A percentile compares a stretch with the other conserved stretches of the same genome.
Evolutionary conservation across 1,284 basidiomycete species (phyloP).

Genomic region (Ceratobasidium sp.): DNA sequence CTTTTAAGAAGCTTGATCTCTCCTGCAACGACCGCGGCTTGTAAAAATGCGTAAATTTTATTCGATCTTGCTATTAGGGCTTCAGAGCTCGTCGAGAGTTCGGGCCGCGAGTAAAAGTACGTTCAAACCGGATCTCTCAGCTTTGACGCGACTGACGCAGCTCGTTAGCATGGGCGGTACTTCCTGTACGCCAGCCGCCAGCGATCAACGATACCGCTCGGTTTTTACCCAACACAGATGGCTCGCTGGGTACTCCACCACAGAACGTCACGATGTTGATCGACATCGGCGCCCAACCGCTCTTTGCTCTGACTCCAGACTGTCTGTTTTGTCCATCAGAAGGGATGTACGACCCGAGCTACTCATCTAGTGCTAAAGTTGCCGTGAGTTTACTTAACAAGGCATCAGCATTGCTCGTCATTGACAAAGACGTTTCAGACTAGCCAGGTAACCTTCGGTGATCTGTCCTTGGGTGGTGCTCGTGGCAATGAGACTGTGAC

Average conservation of each 20-base stretch:
- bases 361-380: slow-evolving; percentile 7
- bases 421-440: not conserved
- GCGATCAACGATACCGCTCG: not conserved
- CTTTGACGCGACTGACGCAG: not conserved
- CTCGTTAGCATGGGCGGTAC: slow-evolving; percentile 19
- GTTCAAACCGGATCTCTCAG: not conserved
- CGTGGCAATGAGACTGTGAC: slow-evolving; percentile 39
- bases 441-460: slow-evolving; percentile 7
- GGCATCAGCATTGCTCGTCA: not conserved
- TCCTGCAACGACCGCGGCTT: not conserved
- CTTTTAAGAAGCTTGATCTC: too few species aligned
- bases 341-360: slow-evolving; percentile 31
- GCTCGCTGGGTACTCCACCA: slow-evolving; percentile 29
- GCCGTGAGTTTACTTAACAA: not conserved
- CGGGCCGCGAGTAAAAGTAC: not conserved
- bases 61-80: not conserved
- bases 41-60: not conserved
- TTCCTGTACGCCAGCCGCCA: slow-evolving; percentile 20
- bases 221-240: slow-evolving; percentile 13
- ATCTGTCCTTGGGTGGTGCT: slow-evolving; percentile 11
- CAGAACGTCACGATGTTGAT: slow-evolving; percentile 35
- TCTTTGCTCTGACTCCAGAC: slow-evolving; percentile 36
- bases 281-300: not conserved
- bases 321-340: slow-evolving; percentile 38
- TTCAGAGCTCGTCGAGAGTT: not conserved